A percentile compares a stretch with the other conserved stretches of the same genome.
phyloP scores from a whole-genome alignment of 139 green algal species.

The Coelastrella sp. region DNA sequence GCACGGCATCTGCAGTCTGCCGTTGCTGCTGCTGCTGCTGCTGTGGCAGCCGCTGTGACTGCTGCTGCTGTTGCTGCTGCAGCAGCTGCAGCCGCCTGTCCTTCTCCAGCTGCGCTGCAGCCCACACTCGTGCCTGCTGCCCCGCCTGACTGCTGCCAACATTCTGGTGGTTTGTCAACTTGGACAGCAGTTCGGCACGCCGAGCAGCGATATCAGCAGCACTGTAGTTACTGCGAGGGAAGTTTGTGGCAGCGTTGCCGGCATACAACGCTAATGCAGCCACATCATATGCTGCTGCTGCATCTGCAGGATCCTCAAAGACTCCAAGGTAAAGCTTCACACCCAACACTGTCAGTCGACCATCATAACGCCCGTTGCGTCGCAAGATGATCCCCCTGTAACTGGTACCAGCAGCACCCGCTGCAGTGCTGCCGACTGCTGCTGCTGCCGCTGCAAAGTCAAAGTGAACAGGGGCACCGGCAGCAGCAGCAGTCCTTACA shows the following conservation, averaged over 20 bases:
- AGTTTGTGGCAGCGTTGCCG: conserved; percentile 3
- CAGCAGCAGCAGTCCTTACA: background rate
- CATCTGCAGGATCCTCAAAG: conserved; percentile 1
- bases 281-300: conserved; percentile 10
- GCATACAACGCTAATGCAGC: conserved; percentile 13
- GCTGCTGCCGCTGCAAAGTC: background rate
- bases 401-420: background rate
- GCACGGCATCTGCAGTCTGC: background rate
- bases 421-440: background rate
- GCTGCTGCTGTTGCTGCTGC: conserved; percentile 12
- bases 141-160: background rate
- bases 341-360: conserved; percentile 9
- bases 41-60: background rate
- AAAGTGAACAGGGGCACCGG: background rate
- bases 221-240: background rate
- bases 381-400: conserved; percentile 15
- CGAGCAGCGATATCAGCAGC: background rate
- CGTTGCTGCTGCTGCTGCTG: background rate
- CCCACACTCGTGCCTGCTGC: background rate
- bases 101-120: background rate
- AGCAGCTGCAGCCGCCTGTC: background rate
- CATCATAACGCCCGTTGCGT: conserved; percentile 19
- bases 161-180: conserved; percentile 13
- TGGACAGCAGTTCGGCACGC: conserved; percentile 31
- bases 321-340: conserved; percentile 13